Evolutionary conservation across 441 rosid genomes (phyloP).

Genomic region (Pelargonium fulgidum): DNA sequence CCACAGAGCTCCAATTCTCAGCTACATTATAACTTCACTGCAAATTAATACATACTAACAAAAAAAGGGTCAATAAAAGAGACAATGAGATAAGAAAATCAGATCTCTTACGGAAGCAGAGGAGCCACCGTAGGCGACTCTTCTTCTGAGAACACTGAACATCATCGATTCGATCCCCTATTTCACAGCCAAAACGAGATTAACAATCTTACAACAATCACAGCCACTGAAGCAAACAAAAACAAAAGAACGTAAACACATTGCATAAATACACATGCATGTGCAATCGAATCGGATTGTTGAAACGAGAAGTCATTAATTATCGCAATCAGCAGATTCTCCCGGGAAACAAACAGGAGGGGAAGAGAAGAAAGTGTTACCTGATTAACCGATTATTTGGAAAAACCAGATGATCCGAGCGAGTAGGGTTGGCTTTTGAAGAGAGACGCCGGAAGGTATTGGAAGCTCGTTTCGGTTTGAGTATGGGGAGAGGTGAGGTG

Average conservation of each 20-base stretch:
- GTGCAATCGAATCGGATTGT: neutral
- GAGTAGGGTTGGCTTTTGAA: constrained; percentile 3
- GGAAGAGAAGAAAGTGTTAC: no score
- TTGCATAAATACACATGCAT: neutral
- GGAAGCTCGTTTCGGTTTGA: neutral
- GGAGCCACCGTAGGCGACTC: constrained; percentile 47
- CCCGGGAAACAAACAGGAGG: neutral
- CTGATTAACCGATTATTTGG: neutral
- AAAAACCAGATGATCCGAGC: neutral
- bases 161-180: constrained; percentile 36
- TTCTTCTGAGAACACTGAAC: constrained; percentile 59
- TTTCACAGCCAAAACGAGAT: constrained; percentile 8
- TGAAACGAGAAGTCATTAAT: no score
- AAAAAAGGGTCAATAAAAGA: no score
- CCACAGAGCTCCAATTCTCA: constrained; percentile 1
- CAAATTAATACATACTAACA: neutral
- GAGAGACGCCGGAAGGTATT: neutral
- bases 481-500: neutral
- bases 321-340: neutral
- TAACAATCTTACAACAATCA: neutral
- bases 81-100: neutral
- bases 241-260: neutral
- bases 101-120: constrained; percentile 43
- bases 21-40: neutral
- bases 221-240: neutral